Base-by-base conservation (phyloP, 768 basidiomycete species). In the Termitomyces sp. region DNA sequence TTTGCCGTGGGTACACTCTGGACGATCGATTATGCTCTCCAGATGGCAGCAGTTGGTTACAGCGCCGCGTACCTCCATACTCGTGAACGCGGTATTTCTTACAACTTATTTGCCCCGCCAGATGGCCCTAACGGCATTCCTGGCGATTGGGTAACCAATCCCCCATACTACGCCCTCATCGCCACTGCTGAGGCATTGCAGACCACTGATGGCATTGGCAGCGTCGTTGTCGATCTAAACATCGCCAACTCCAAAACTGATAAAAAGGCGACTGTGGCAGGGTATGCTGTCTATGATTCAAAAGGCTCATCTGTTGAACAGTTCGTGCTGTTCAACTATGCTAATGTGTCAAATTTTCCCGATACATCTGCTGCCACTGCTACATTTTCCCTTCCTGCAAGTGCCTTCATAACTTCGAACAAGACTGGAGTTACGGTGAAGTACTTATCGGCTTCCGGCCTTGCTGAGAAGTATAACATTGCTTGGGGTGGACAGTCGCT, bases 281-380 rank as follows among this genome's bases (percentile, higher is more conserved):
- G 80, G 33, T 88, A 89, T 65, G 84, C 80, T 5, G 68, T 87
- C 28, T 85, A 85, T 71, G 82, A 87, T 59, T 73, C 81, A 36
- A 68, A 66, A 13, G 73, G 73, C 47, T 73, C 76, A 3, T 72
- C 72, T 1, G 67, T 81, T 26, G 67, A 72, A 34, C 72, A 74
- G 51, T 65, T 82, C 26, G 76, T 77, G 15, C 64, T 84, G 39
- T 79, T 84, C 68, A 83, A 84, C 61, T 82, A 71, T 62, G 77
- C 73, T 64, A 76, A 80, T 68, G 66, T 76, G 56, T 71, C 72
- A 44, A 58, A 54, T 36, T 58, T 70, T 61, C 75, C 72, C 66
- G 75, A 79, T 68, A 65, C 77, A 58, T 70, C 72, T 51, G 57
- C 72, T 51, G 74, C 76, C 65, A 62, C 62, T n/a, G 55, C 59